These are phyloP conservation scores for Eucalyptus caleyi DNA, from an alignment of 345 rosid genomes.

Conservation along the genomic window DNA sequence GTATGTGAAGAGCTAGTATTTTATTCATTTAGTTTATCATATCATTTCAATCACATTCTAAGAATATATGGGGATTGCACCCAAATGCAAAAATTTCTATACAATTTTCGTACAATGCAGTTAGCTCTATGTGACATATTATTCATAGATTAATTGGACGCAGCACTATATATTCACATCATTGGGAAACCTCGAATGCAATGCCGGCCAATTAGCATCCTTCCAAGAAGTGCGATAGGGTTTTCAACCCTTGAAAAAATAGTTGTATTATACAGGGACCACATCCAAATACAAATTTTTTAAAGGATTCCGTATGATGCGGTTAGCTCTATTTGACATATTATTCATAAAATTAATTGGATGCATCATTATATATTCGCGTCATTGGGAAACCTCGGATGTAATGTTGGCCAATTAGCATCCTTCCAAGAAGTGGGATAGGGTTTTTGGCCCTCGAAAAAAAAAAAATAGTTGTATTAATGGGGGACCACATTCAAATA, in stretches of 20 bases:
- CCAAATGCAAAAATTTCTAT: not conserved
- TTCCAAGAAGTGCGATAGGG: not conserved
- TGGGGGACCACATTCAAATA: too few relatives aligned
- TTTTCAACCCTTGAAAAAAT: not conserved
- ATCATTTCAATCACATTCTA: not conserved
- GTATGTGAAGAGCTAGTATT: not conserved
- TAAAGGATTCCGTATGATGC: too few relatives aligned
- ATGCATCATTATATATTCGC: not conserved
- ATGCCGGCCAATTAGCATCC: not conserved
- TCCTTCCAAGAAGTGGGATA: not conserved
- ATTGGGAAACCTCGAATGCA: not conserved
- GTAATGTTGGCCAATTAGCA: not conserved
- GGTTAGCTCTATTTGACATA: not conserved
- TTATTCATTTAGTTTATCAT: not conserved
- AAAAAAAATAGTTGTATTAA: not conserved
- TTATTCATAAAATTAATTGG: not conserved
- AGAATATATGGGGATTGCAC: not conserved
- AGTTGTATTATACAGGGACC: not conserved
- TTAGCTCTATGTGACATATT: not conserved
- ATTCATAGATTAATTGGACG: not conserved
- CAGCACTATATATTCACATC: not conserved
- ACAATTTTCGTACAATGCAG: not conserved
- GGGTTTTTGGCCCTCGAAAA: not conserved
- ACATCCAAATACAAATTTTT: too few relatives aligned
- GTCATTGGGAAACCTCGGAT: not conserved